Evolutionary conservation across 495 filamentous ascomycete species (phyloP).

Genomic region (Pyronema omphalodes): DNA sequence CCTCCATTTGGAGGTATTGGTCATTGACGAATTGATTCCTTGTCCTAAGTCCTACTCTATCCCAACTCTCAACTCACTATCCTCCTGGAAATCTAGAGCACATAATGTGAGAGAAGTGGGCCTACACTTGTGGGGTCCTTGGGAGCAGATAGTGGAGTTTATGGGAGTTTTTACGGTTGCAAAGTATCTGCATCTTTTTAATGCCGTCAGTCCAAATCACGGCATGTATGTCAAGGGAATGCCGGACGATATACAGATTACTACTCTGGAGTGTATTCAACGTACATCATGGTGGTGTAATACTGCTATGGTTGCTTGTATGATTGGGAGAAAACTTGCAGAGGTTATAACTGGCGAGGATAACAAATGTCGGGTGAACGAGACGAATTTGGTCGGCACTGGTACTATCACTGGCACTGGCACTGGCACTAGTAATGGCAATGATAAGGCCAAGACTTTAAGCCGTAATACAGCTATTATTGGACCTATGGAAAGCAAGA

Average conservation of each 20-base stretch:
- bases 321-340: conserved; percentile 10
- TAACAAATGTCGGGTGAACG: no score
- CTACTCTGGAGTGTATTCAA: not conserved
- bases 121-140: conserved; percentile 9
- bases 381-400: no score
- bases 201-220: not conserved
- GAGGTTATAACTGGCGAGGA: conserved; percentile 3
- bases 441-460: no score
- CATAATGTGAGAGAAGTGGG: conserved; percentile 8
- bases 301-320: conserved; percentile 2
- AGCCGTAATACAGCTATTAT: no score
- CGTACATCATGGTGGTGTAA: conserved; percentile 4
- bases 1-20: conserved; percentile 8
- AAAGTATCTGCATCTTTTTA: conserved; percentile 11
- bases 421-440: no score
- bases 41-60: not conserved
- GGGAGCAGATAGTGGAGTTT: conserved; percentile 11
- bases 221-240: not conserved
- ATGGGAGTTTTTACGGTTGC: conserved; percentile 7
- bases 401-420: no score
- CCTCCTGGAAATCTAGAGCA: conserved; percentile 6
- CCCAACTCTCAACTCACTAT: conserved; percentile 4
- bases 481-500: no score
- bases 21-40: conserved; percentile 14
- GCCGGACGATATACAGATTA: conserved; percentile 5